Evolutionary conservation across 805 yeast genomes (phyloP).

Genomic region (Candida incommunis): DNA sequence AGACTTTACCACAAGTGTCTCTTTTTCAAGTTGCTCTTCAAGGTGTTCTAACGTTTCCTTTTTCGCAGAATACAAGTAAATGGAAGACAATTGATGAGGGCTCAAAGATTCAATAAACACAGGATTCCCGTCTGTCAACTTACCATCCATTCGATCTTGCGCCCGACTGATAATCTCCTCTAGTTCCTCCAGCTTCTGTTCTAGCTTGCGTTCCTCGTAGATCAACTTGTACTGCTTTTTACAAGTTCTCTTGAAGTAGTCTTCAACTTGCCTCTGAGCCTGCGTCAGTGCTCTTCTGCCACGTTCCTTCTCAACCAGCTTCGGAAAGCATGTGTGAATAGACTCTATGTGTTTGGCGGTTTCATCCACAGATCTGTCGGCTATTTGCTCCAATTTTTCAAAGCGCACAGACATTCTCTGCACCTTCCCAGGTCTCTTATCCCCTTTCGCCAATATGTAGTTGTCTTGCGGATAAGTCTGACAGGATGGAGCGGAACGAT

Average conservation of each 20-base stretch:
- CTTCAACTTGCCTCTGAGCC: not conserved
- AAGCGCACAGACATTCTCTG: constrained; percentile 1
- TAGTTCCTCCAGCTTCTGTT: not conserved
- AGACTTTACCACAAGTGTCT: not conserved
- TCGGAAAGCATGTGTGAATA: not conserved
- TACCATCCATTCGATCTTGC: not conserved
- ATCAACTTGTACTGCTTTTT: not conserved
- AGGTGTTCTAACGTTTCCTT: not conserved
- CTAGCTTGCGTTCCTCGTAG: not conserved
- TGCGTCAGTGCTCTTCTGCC: not conserved
- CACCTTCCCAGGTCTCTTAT: no score
- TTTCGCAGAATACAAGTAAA: not conserved
- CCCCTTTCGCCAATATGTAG: no score
- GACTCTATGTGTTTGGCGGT: not conserved
- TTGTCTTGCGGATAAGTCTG: no score
- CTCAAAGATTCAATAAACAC: not conserved
- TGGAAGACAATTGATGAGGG: not conserved
- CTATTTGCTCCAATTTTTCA: not conserved
- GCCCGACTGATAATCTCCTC: not conserved
- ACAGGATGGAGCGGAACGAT: no score
- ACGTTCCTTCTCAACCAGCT: not conserved
- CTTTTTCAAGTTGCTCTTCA: not conserved
- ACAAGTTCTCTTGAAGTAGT: not conserved
- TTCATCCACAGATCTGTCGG: not conserved
- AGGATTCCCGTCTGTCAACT: not conserved